Conservation (phyloP, 1,284 basidiomycete species). For the Rhodotorula glutinis region DNA sequence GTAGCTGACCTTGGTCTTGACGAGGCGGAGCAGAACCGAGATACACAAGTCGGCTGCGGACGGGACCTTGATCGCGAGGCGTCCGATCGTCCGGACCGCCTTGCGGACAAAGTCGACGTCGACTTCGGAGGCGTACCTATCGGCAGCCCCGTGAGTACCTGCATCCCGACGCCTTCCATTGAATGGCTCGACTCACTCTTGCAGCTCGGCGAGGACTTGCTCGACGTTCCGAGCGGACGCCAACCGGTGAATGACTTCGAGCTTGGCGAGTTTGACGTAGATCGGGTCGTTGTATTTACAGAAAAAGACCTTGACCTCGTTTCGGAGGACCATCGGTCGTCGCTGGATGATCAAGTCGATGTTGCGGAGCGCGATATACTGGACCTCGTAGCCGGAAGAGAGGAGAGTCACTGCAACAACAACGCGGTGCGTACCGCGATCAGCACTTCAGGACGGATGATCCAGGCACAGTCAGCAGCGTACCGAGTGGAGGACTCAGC, state of each 20-base stretch:
- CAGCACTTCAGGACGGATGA: background rate
- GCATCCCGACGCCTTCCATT: background rate
- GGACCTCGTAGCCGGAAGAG: constrained; percentile 94
- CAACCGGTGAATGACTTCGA: constrained; percentile 97
- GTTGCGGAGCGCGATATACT: constrained; percentile 95
- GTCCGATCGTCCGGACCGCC: constrained; percentile 92
- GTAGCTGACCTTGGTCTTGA: constrained; percentile 91
- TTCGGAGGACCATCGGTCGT: constrained; percentile 83
- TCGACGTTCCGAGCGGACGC: constrained; percentile 84
- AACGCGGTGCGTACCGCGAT: background rate
- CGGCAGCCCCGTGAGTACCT: background rate
- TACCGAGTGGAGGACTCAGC: constrained; percentile 93
- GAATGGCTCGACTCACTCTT: constrained; percentile 65
- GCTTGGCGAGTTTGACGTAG: constrained; percentile 96
- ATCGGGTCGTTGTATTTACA: constrained; percentile 99
- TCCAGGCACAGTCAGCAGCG: constrained; percentile 36
- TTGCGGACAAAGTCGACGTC: constrained; percentile 98
- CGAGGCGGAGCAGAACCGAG: constrained; percentile 74
- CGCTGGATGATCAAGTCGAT: constrained; percentile 96
- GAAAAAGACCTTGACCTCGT: constrained; percentile 98
- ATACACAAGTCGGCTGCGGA: constrained; percentile 86
- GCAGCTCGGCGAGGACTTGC: constrained; percentile 87
- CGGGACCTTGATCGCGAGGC: constrained; percentile 95
- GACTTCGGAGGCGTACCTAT: constrained; percentile 93
- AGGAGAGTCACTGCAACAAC: constrained; percentile 71